Evolutionary conservation across 2,329 filamentous ascomycete species (phyloP).

Genomic region (Pseudomassariella vexata): DNA sequence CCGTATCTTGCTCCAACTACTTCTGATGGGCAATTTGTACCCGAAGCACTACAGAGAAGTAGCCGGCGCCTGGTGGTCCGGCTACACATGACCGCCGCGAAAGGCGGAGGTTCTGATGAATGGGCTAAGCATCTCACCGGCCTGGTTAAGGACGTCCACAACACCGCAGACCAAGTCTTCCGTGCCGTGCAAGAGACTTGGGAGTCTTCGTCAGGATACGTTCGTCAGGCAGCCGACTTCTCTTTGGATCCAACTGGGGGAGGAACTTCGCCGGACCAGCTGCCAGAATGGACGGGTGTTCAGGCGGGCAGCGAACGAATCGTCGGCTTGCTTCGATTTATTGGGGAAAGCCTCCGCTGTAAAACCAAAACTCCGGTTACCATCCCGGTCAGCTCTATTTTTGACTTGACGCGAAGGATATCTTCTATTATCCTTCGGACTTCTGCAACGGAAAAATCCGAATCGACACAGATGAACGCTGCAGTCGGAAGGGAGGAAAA

Average conservation of each 20-base stretch:
- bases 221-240: conserved; percentile 33
- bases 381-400: conserved; percentile 60
- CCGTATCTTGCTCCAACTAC: conserved; percentile 60
- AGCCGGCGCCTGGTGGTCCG: conserved; percentile 62
- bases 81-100: conserved; percentile 76
- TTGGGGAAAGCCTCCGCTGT: conserved; percentile 57
- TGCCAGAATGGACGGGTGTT: conserved; percentile 73
- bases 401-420: conserved; percentile 66
- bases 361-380: conserved; percentile 61
- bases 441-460: conserved; percentile 36
- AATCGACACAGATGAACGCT: conserved; percentile 58
- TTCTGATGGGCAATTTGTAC: conserved; percentile 40
- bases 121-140: conserved; percentile 65
- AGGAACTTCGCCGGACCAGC: conserved; percentile 35
- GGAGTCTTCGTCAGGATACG: conserved; percentile 58
- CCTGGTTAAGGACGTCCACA: conserved; percentile 60
- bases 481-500: conserved; percentile 76
- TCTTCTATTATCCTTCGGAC: conserved; percentile 57
- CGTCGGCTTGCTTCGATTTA: conserved; percentile 56
- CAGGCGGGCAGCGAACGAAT: conserved; percentile 67
- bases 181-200: conserved; percentile 76
- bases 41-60: conserved; percentile 46
- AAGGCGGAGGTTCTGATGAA: conserved; percentile 69
- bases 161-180: conserved; percentile 70
- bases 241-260: conserved; percentile 44